phyloP scores from a whole-genome alignment of 2,329 filamentous ascomycete species.

The Aschersonia sp. region DNA sequence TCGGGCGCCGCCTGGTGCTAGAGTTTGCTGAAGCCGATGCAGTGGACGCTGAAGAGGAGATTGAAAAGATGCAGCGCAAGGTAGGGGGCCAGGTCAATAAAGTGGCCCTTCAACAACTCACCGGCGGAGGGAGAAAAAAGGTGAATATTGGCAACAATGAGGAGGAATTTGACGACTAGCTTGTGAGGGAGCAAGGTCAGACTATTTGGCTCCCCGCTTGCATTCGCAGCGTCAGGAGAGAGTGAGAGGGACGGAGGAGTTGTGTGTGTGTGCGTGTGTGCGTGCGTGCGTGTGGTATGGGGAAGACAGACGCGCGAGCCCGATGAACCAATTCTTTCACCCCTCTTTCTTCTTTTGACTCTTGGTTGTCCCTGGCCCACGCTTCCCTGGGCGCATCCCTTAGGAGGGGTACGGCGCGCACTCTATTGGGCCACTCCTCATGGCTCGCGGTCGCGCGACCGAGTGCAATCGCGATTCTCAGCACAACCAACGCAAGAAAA shows the following conservation, averaged over 20 bases:
- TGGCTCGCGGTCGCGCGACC: too few species aligned
- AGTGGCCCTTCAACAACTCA: conserved; percentile 79
- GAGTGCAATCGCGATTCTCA: not conserved
- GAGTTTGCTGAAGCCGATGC: conserved; percentile 84
- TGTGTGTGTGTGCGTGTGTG: too few species aligned
- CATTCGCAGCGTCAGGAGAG: not conserved
- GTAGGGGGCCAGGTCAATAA: conserved; percentile 81
- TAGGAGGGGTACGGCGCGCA: conserved; percentile 3
- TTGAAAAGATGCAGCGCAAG: conserved; percentile 94
- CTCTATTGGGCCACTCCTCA: not conserved
- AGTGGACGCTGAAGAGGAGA: conserved; percentile 86
- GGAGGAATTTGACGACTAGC: conserved; percentile 32
- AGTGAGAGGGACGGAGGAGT: not conserved
- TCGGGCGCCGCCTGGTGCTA: conserved; percentile 77
- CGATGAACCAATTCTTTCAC: not conserved
- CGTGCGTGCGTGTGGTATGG: too few species aligned
- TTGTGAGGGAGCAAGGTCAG: conserved; percentile 4
- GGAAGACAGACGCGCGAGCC: too few species aligned
- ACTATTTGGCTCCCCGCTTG: conserved; percentile 8
- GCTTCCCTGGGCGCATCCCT: conserved; percentile 4
- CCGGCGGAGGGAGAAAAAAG: conserved; percentile 68
- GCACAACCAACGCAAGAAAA: not conserved
- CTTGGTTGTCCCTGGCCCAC: conserved; percentile 3
- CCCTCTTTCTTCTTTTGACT: not conserved
- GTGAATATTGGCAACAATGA: conserved; percentile 70